Evolutionary conservation across 2,329 filamentous ascomycete genomes (phyloP), one percentile per base, ranked within the genome.

Genomic region (Endothia cerciana): DNA sequence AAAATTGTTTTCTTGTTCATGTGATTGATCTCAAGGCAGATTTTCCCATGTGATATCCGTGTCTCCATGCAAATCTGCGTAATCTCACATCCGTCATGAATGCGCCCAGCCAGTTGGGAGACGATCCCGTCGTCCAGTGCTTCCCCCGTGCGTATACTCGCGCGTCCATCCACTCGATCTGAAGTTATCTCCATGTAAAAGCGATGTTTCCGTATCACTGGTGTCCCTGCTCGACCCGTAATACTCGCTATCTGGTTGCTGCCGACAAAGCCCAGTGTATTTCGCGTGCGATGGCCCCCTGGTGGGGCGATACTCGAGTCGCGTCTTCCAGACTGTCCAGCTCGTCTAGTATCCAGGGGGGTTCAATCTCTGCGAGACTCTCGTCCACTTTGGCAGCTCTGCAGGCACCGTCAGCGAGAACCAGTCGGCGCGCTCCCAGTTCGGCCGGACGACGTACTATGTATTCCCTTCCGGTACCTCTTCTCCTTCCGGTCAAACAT

Each of bases 401-500:
- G 73, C 61, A 40, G 30, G 19, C n/a, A 63, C 56, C 6, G 63
- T 71, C 49, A 69, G 62, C 53, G 41, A 58, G 3, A 56, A 36
- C n/a, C 22, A 41, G 60, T 69, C 63, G 69, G 64, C 63, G 8
- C 22, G 22, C 61, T 17, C n/a, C 28, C 13, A 53, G 40, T 51
- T 33, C 30, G 59, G 11, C 11, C 1, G 68, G 5, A 45, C 17
- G 36, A 56, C 93, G 73, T 85, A 97, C 94, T 98, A 81, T 98
- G 94, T 78, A 99, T 94, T 64, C 93, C 92, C 87, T 99, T 99
- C 77, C 95, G 86, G 79, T 98, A 99, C 73, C 87, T 89, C 88
- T 94, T 97, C 77, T 91, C 93, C 80, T 98, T 97, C 73, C 94
- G 89, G 79, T 97, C 94, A 79, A 98, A 99, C 74, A 99, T 91